phyloP scores from a whole-genome alignment of 139 green algal genomes.

The Edaphochlamys debaryana region DNA sequence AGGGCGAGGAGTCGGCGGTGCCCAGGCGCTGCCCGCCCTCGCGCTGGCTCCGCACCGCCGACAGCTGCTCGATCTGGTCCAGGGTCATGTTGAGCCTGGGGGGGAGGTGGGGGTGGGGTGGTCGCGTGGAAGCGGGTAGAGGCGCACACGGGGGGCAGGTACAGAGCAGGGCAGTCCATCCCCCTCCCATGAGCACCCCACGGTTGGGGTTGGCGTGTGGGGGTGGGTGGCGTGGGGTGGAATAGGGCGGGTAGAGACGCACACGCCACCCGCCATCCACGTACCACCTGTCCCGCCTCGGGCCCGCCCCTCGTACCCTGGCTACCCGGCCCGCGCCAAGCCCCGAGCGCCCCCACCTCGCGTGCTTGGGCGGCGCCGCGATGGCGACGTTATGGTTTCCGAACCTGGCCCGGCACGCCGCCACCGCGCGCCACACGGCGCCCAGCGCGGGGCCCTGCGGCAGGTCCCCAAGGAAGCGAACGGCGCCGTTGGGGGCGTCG shows the following conservation, averaged over 20 bases:
- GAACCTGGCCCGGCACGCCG: constrained; percentile 18
- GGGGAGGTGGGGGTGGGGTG: neutral
- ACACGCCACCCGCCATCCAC: no score
- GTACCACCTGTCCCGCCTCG: no score
- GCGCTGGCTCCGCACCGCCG: constrained; percentile 40
- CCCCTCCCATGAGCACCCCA: no score
- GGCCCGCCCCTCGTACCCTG: no score
- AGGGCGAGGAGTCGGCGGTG: constrained; percentile 47
- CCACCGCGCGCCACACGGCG: constrained; percentile 32
- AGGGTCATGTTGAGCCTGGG: constrained; percentile 54
- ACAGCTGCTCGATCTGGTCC: constrained; percentile 56
- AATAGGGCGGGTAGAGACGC: no score
- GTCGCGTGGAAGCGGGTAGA: neutral
- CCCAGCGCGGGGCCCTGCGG: neutral
- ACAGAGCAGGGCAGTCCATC: neutral
- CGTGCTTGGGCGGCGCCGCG: constrained; percentile 49
- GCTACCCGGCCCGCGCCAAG: no score
- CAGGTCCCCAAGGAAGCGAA: constrained; percentile 17
- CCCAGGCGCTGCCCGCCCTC: constrained; percentile 51
- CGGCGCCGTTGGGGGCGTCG: constrained; percentile 9
- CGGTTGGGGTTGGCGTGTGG: neutral
- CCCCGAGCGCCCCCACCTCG: constrained; percentile 43
- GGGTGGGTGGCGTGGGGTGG: neutral
- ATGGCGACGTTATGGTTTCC: constrained; percentile 39
- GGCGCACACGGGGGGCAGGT: neutral